A percentile compares a stretch with the other conserved stretches of the same genome.
phyloP scores from a whole-genome alignment of 345 rosid species.

The Eucalyptus camaldulensis region DNA sequence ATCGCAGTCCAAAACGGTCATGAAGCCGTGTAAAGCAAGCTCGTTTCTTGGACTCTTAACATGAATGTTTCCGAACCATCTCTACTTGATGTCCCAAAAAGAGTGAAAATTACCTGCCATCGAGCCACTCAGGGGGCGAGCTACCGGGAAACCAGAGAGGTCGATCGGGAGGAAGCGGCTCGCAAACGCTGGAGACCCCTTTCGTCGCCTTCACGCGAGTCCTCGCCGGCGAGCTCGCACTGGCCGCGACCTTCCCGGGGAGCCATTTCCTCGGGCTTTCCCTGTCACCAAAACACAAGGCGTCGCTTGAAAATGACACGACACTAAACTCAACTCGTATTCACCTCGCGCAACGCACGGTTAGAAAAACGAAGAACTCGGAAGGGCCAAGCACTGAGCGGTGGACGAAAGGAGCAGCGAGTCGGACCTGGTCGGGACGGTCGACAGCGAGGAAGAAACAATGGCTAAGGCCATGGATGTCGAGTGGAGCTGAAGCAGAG shows the following conservation, averaged over 20 bases:
- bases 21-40: not conserved
- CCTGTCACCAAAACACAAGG: not conserved
- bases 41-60: not conserved
- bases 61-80: not conserved
- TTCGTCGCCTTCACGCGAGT: slow-evolving; percentile 40
- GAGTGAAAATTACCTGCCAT: slow-evolving; percentile 49
- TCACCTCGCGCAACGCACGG: not conserved
- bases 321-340: not conserved
- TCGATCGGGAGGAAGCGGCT: slow-evolving; percentile 91
- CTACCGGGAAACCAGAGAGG: slow-evolving; percentile 96
- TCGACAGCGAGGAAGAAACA: slow-evolving; percentile 14
- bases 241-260: not conserved
- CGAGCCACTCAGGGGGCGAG: slow-evolving; percentile 83
- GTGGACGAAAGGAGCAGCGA: not conserved
- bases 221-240: not conserved
- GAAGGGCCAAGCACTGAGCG: not conserved
- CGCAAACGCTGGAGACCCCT: slow-evolving; percentile 78
- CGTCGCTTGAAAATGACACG: not conserved
- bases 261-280: not conserved
- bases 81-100: not conserved
- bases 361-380: not conserved
- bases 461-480: slow-evolving; percentile 25
- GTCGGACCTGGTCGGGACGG: slow-evolving; percentile 8
- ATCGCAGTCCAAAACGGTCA: not conserved
- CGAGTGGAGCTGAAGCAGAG: not conserved